Evolutionary conservation across 2,329 filamentous ascomycete species (phyloP).

Genomic region (Talaromyces sp.): DNA sequence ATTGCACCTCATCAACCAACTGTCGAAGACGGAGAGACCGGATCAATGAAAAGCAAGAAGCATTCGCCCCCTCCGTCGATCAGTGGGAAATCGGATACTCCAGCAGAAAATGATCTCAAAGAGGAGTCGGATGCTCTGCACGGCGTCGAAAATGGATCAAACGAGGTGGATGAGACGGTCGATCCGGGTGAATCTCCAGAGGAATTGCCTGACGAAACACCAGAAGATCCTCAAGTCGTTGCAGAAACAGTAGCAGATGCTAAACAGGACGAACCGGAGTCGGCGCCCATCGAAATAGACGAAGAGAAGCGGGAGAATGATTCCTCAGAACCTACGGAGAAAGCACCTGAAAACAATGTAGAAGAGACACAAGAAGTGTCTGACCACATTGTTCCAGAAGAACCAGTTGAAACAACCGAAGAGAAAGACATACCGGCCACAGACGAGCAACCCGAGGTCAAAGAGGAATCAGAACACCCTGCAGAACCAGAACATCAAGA

Average conservation of each 20-base stretch:
- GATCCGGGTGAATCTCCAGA: not conserved
- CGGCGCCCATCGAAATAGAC: not conserved
- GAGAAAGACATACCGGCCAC: not conserved
- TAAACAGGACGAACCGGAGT: not conserved
- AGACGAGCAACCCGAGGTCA: not conserved
- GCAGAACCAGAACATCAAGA: not conserved
- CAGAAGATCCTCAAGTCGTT: not conserved
- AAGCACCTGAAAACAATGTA: not conserved
- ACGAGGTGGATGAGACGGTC: not conserved
- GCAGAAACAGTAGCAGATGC: slow-evolving; percentile 3
- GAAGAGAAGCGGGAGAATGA: not conserved
- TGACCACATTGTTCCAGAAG: not conserved
- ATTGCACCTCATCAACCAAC: slow-evolving; percentile 10
- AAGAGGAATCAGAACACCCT: not conserved
- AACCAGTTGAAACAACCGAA: not conserved
- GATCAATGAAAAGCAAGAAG: slow-evolving; percentile 1
- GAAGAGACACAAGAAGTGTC: not conserved
- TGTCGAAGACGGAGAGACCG: slow-evolving; percentile 8
- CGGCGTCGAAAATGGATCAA: not conserved
- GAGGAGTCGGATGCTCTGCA: not conserved
- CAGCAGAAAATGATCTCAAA: not conserved
- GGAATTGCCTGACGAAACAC: not conserved
- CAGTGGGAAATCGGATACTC: not conserved
- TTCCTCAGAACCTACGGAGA: not conserved
- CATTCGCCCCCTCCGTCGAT: not conserved